These are phyloP conservation scores for Beta corolliflora DNA, from an alignment of 179 eudicot genomes.

Conservation along the genomic window DNA sequence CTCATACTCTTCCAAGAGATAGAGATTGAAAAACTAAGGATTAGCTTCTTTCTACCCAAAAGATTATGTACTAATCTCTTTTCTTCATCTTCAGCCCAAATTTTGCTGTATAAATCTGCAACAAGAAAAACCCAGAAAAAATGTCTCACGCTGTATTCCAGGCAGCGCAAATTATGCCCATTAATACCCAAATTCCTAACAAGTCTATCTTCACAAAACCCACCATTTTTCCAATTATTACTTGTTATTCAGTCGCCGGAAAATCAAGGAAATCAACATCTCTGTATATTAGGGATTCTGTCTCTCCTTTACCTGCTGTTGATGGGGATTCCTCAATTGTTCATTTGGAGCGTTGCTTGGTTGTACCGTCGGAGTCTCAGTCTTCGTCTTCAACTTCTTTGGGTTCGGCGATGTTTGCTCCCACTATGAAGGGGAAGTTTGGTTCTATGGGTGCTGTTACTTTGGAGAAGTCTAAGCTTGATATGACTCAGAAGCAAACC, in stretches of 20 bases:
- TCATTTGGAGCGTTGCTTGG: slow-evolving; percentile 65
- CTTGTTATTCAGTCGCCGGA: slow-evolving; percentile 10
- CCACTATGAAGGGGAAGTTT: slow-evolving; percentile 63
- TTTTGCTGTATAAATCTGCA: background rate
- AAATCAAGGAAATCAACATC: background rate
- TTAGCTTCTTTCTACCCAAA: no score
- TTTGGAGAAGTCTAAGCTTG: slow-evolving; percentile 83
- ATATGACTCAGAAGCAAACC: slow-evolving; percentile 53
- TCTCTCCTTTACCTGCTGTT: slow-evolving; percentile 12
- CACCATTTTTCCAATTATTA: slow-evolving; percentile 3
- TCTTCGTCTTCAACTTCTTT: slow-evolving; percentile 29
- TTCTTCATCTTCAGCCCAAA: slow-evolving; percentile 1
- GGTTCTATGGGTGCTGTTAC: slow-evolving; percentile 70
- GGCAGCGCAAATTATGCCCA: slow-evolving; percentile 64
- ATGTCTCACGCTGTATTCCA: slow-evolving; percentile 70
- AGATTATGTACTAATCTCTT: background rate
- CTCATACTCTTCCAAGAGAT: slow-evolving; percentile 10
- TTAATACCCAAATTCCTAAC: slow-evolving; percentile 50
- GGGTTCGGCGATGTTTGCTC: slow-evolving; percentile 27
- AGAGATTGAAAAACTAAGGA: background rate
- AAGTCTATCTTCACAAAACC: slow-evolving; percentile 34
- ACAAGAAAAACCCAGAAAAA: background rate
- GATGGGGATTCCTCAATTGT: slow-evolving; percentile 46
- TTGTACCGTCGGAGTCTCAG: slow-evolving; percentile 28
- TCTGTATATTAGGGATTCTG: slow-evolving; percentile 2